A percentile compares a stretch with the other conserved stretches of the same genome.
Evolutionary conservation across 768 basidiomycete genomes (phyloP).

Genomic region (Lactifluus echinatus): DNA sequence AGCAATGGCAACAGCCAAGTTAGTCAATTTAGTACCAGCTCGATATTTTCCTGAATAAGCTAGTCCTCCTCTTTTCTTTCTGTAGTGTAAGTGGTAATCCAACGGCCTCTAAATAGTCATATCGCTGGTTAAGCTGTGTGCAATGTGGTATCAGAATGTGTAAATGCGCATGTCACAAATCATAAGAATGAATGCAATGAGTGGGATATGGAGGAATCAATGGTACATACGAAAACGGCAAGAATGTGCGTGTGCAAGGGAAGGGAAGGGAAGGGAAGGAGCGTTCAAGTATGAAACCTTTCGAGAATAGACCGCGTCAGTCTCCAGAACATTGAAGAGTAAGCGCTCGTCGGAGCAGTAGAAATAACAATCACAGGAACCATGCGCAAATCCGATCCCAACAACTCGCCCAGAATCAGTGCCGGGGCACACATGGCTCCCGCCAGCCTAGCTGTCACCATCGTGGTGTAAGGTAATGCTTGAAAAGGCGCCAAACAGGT

Average conservation of each 20-base stretch:
- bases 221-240: constrained; percentile 5
- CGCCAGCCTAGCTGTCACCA: constrained; percentile 38
- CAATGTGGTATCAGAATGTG: constrained; percentile 19
- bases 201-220: constrained; percentile 1
- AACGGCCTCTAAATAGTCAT: constrained; percentile 15
- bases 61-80: constrained; percentile 2
- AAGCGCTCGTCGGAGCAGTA: not conserved
- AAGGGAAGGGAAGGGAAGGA: not conserved
- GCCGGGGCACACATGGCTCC: not conserved
- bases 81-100: constrained; percentile 15
- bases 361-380: not conserved
- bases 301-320: not conserved
- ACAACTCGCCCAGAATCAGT: not conserved
- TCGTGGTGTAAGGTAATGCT: constrained; percentile 86
- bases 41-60: constrained; percentile 11
- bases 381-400: not conserved
- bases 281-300: not conserved
- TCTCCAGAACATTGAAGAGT: not conserved
- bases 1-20: not conserved
- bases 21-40: not conserved
- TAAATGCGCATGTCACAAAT: constrained; percentile 18
- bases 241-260: not conserved
- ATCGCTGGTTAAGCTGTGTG: constrained; percentile 10
- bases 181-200: constrained; percentile 16
- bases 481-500: constrained; percentile 81